Base-by-base conservation (phyloP, 768 basidiomycete species). In the Pholiota microspora region DNA sequence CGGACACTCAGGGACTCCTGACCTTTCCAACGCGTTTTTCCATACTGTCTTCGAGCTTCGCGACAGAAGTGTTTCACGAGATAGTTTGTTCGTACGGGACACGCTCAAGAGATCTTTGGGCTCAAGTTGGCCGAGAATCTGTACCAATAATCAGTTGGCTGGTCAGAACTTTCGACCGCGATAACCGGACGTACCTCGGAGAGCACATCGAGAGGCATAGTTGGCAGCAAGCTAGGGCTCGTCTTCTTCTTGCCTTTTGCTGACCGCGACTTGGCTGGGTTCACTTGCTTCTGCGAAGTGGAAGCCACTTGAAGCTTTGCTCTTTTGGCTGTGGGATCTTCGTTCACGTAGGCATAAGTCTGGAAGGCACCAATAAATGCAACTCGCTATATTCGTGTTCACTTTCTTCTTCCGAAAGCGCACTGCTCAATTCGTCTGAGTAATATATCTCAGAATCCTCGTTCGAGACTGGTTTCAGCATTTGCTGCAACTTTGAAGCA, bases 181-280 rank as follows among this genome's bases (percentile, higher is more conserved):
- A n/a, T n/a, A n/a, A n/a, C n/a, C n/a, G n/a, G n/a, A n/a, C n/a
- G 24, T 46, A 66, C 65, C 42, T 62, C 62, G 21, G 59, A 65
- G 12, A 67, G 53, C 24, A 68, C 53, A 28, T 69, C 68, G 44
- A 69, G 18, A 4, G 68, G 68, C 63, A 69, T 65, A 0, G 51
- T 60, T 5, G 59, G 53, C 0, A 69, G 44, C 0, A 64, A 23
- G 40, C 58, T 61, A 1, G 59, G 56, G 18, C 44, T 57, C 23
- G 53, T 56, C 36, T 38, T 18, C 23, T 55, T 56, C 36, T 38
- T 18, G 5, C 36, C 16, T 21, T 4, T 18, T 38, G 8, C 18
- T 18, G 16, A n/a, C 18, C 4, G 16, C 8, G 36, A 3, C 16
- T 3, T 5, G 4, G 36, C 16, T 5, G 1, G 8, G 4, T 15